phyloP scores from a whole-genome alignment of 2,329 filamentous ascomycete species.

The Phoma sp. region DNA sequence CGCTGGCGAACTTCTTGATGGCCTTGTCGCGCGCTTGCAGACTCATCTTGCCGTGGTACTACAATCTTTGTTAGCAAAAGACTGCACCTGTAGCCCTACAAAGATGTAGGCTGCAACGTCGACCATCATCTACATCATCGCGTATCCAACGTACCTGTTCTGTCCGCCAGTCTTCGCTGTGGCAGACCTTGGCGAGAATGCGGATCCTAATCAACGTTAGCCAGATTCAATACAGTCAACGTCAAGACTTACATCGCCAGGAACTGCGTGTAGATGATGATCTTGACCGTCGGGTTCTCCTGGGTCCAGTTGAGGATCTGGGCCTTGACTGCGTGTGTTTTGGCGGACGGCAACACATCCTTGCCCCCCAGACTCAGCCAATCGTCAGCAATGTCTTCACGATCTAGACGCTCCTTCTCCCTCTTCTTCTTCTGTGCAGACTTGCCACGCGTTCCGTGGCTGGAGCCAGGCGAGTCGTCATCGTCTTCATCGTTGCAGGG shows the following conservation, averaged over 20 bases:
- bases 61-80: conserved; percentile 9
- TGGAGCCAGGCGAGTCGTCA: conserved; percentile 9
- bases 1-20: conserved; percentile 55
- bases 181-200: conserved; percentile 59
- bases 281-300: conserved; percentile 58
- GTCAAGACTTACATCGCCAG: conserved; percentile 50
- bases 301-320: conserved; percentile 54
- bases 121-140: not conserved
- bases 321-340: conserved; percentile 55
- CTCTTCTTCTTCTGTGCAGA: conserved; percentile 22
- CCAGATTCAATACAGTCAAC: not conserved
- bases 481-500: conserved; percentile 31
- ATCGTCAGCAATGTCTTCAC: conserved; percentile 42
- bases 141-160: conserved; percentile 42
- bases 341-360: conserved; percentile 52
- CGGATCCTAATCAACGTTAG: conserved; percentile 44
- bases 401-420: conserved; percentile 19
- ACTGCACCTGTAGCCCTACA: no score
- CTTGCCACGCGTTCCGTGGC: conserved; percentile 23
- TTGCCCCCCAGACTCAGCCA: conserved; percentile 50
- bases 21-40: conserved; percentile 53
- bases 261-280: conserved; percentile 68
- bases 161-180: conserved; percentile 56
- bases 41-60: conserved; percentile 59
- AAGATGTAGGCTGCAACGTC: no score